Conservation (phyloP, 345 rosid genomes). For the Brassica nigra region DNA sequence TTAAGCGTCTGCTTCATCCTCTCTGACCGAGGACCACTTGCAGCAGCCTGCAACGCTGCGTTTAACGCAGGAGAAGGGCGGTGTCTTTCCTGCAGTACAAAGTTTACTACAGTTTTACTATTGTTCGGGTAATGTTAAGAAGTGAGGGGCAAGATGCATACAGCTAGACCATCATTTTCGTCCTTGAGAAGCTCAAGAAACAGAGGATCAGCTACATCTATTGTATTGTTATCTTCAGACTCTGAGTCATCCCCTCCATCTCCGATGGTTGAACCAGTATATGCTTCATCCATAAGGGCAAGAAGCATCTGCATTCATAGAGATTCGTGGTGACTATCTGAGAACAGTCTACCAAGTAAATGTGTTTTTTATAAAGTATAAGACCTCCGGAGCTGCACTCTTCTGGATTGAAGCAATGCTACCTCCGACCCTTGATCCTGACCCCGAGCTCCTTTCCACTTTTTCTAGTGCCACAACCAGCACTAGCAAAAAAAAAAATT, state of each 20-base stretch:
- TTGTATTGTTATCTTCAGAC: conserved; percentile 80
- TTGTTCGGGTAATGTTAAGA: background rate
- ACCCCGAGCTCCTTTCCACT: conserved; percentile 81
- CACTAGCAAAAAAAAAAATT: conserved; percentile 45
- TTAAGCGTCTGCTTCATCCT: conserved; percentile 73
- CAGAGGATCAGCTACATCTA: conserved; percentile 83
- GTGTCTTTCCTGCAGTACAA: conserved; percentile 73
- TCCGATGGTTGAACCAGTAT: conserved; percentile 92
- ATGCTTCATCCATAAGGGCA: conserved; percentile 99
- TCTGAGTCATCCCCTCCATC: conserved; percentile 90
- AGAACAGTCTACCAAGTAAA: conserved; percentile 19
- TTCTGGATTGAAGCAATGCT: conserved; percentile 92
- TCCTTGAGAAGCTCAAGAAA: conserved; percentile 97
- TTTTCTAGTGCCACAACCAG: conserved; percentile 88
- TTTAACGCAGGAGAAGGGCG: conserved; percentile 76
- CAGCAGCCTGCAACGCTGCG: conserved; percentile 75
- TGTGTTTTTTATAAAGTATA: conserved; percentile 16
- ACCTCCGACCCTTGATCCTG: conserved; percentile 77
- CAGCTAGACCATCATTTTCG: conserved; percentile 97
- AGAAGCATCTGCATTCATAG: conserved; percentile 75
- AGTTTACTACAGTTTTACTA: background rate
- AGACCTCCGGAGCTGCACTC: conserved; percentile 96
- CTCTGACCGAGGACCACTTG: conserved; percentile 64
- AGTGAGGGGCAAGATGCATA: conserved; percentile 42
- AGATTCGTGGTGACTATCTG: conserved; percentile 7